phyloP scores from a whole-genome alignment of 2,329 filamentous ascomycete genomes.

The Cadophora luteo-olivacea region DNA sequence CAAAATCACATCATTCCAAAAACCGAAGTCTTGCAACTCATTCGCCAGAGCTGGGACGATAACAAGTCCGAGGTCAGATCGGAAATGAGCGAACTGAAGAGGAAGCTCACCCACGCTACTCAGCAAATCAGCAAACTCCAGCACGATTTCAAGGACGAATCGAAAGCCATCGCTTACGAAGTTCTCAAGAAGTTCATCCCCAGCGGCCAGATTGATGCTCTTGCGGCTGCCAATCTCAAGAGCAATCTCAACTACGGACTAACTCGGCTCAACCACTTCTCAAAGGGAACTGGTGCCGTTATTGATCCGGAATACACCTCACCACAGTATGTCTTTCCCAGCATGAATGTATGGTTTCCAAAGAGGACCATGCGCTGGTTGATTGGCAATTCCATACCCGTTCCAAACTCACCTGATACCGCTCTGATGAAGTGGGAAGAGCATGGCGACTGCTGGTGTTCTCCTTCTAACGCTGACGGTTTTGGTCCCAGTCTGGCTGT shows the following conservation, averaged over 20 bases:
- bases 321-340: conserved; percentile 53
- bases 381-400: conserved; percentile 35
- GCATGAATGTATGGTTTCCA: conserved; percentile 36
- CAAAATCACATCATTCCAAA: conserved; percentile 34
- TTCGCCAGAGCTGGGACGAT: conserved; percentile 78
- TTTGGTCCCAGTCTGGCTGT: conserved; percentile 71
- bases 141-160: conserved; percentile 28
- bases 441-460: conserved; percentile 88
- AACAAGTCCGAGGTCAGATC: conserved; percentile 28
- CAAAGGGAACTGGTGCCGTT: conserved; percentile 66
- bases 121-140: conserved; percentile 29
- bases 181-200: conserved; percentile 32
- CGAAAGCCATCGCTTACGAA: conserved; percentile 31
- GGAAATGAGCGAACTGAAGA: conserved; percentile 31
- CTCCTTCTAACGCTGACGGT: conserved; percentile 52
- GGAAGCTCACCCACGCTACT: conserved; percentile 29
- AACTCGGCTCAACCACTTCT: conserved; percentile 75
- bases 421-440: conserved; percentile 78
- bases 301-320: conserved; percentile 69
- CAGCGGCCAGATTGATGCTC: conserved; percentile 38
- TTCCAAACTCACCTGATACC: conserved; percentile 50
- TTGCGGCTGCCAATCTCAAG: conserved; percentile 38
- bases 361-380: conserved; percentile 38
- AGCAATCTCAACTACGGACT: conserved; percentile 26
- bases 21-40: conserved; percentile 79